phyloP scores from a whole-genome alignment of 106 monocot genomes.

The Apostasia ramifera region DNA sequence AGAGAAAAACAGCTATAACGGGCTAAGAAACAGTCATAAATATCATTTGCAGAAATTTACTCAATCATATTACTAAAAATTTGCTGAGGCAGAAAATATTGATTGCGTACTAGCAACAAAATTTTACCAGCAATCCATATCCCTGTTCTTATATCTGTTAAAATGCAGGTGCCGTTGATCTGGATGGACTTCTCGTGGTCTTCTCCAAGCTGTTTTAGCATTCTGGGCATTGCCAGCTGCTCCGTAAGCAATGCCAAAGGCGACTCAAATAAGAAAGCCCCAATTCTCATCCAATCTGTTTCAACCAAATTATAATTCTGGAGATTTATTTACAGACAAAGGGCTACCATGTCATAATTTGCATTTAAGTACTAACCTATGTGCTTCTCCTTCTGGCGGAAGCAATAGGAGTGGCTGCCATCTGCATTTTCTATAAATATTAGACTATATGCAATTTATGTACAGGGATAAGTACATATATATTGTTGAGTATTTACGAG shows the following conservation, averaged over 20 bases:
- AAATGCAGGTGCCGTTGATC: constrained; percentile 29
- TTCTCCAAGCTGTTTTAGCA: constrained; percentile 14
- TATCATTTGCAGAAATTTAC: too few species aligned
- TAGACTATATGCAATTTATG: too few species aligned
- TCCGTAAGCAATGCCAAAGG: constrained; percentile 41
- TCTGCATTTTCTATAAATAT: constrained; percentile 14
- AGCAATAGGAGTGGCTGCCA: constrained; percentile 56
- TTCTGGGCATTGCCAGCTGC: constrained; percentile 24
- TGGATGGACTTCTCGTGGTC: constrained; percentile 20
- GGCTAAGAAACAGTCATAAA: too few species aligned
- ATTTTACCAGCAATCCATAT: constrained; percentile 63
- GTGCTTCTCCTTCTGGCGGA: constrained; percentile 65
- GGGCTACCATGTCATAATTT: too few species aligned
- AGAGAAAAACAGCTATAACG: too few species aligned
- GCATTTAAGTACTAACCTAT: constrained; percentile 26
- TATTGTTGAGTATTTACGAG: too few species aligned
- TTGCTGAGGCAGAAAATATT: too few species aligned
- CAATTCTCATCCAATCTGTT: constrained; percentile 73
- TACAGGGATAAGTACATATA: too few species aligned
- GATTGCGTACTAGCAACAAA: neutral
- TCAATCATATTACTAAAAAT: too few species aligned
- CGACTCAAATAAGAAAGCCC: constrained; percentile 56
- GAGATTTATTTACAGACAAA: too few species aligned
- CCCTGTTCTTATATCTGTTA: constrained; percentile 35
- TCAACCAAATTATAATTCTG: neutral